Conservation (phyloP, 2,329 filamentous ascomycete species). For the Triangularia verruculosa region DNA sequence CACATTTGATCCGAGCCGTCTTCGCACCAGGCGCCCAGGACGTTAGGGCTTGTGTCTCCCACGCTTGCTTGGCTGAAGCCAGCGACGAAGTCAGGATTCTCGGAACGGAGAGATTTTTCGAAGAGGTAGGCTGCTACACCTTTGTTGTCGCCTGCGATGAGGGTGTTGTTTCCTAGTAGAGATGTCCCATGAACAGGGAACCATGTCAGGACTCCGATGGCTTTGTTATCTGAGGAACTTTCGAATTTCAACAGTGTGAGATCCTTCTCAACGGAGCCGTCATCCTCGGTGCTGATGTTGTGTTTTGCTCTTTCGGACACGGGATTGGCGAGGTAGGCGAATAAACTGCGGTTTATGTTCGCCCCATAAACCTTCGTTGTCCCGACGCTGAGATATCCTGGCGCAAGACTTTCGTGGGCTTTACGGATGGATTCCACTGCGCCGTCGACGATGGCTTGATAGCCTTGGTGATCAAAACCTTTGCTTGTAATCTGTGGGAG, state of each 20-base stretch:
- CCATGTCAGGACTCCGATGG: slow-evolving; percentile 81
- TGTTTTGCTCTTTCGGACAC: slow-evolving; percentile 71
- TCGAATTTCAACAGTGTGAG: slow-evolving; percentile 79
- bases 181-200: slow-evolving; percentile 92
- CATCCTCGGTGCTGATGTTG: slow-evolving; percentile 47
- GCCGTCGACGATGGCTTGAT: slow-evolving; percentile 84
- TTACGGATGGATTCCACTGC: slow-evolving; percentile 76
- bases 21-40: slow-evolving; percentile 84
- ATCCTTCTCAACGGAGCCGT: slow-evolving; percentile 63
- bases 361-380: slow-evolving; percentile 68
- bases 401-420: slow-evolving; percentile 67
- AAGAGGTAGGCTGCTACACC: slow-evolving; percentile 85
- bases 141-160: slow-evolving; percentile 94
- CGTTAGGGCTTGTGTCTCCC: slow-evolving; percentile 86
- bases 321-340: slow-evolving; percentile 84
- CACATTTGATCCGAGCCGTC: slow-evolving; percentile 72
- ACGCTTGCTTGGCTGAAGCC: slow-evolving; percentile 92
- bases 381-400: slow-evolving; percentile 67
- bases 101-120: slow-evolving; percentile 63
- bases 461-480: slow-evolving; percentile 84
- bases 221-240: slow-evolving; percentile 69
- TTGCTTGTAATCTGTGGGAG: slow-evolving; percentile 85
- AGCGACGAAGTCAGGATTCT: slow-evolving; percentile 69
- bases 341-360: slow-evolving; percentile 87
- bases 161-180: slow-evolving; percentile 85